Evolutionary conservation across 257 asterid genomes (phyloP).

Genomic region (Euphrasia confusa): DNA sequence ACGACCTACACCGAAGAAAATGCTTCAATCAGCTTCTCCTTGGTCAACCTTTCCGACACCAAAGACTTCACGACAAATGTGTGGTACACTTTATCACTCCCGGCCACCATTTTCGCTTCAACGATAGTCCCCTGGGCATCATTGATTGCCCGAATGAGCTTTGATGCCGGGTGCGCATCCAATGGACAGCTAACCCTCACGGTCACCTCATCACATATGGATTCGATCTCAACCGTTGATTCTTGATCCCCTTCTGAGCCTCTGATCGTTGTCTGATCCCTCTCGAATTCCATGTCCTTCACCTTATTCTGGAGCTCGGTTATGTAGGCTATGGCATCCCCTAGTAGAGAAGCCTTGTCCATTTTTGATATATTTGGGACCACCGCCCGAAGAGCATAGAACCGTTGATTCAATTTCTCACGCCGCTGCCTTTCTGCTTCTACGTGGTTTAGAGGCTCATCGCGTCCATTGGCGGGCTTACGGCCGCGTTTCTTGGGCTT

Average conservation of each 20-base stretch:
- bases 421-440: slow-evolving; percentile 88
- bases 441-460: slow-evolving; percentile 83
- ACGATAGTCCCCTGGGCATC: slow-evolving; percentile 46
- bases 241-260: slow-evolving; percentile 37
- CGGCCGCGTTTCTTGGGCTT: slow-evolving; percentile 88
- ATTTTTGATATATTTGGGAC: slow-evolving; percentile 90
- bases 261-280: slow-evolving; percentile 31
- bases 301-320: slow-evolving; percentile 81
- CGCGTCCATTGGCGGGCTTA: slow-evolving; percentile 84
- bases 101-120: slow-evolving; percentile 58
- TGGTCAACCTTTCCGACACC: slow-evolving; percentile 57
- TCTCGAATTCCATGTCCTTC: slow-evolving; percentile 63
- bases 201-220: slow-evolving; percentile 38
- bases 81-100: slow-evolving; percentile 55
- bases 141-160: slow-evolving; percentile 56
- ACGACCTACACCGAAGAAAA: slow-evolving; percentile 38
- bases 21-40: slow-evolving; percentile 67
- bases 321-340: slow-evolving; percentile 90
- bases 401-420: slow-evolving; percentile 82
- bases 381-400: slow-evolving; percentile 77
- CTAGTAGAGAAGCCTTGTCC: slow-evolving; percentile 92
- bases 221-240: slow-evolving; percentile 40
- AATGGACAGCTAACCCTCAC: slow-evolving; percentile 61
- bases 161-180: slow-evolving; percentile 63
- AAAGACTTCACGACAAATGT: slow-evolving; percentile 68